Evolutionary conservation across 495 filamentous ascomycete genomes (phyloP).

Genomic region (Penicillium pancosmium): DNA sequence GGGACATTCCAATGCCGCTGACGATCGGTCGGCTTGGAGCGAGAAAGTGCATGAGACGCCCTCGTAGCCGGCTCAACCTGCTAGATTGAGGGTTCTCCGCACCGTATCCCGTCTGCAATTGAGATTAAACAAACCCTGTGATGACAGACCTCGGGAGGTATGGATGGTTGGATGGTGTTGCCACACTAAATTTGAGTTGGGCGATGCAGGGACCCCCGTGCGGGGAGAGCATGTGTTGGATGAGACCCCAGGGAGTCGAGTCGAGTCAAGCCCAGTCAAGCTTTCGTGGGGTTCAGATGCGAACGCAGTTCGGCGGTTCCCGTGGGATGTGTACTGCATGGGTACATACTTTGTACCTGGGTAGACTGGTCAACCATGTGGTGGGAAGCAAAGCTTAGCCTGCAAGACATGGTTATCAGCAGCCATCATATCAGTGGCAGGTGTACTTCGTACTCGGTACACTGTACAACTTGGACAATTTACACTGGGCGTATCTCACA

Average conservation of each 20-base stretch:
- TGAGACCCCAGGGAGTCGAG: neutral
- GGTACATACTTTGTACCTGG: too few species aligned
- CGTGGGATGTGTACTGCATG: neutral
- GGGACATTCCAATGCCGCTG: neutral
- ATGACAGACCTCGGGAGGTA: neutral
- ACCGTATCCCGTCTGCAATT: neutral
- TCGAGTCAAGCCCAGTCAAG: neutral
- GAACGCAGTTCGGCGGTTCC: slow-evolving; percentile 19
- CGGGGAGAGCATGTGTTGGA: neutral
- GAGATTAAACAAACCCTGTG: neutral
- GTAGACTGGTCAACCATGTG: too few species aligned
- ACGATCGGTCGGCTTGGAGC: neutral
- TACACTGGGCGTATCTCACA: neutral
- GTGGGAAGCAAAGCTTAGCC: neutral
- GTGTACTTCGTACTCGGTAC: too few species aligned
- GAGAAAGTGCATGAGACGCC: slow-evolving; percentile 1
- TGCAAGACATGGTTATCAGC: too few species aligned
- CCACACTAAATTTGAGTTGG: neutral
- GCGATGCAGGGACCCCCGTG: neutral
- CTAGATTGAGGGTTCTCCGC: slow-evolving; percentile 9
- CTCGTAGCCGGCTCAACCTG: slow-evolving; percentile 15
- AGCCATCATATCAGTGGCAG: too few species aligned
- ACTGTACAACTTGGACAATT: too few species aligned
- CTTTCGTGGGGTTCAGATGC: neutral
- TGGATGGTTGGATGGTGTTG: neutral